Base-by-base conservation (phyloP, 73 alveolate genomes). In the Paramecium caudatum region DNA sequence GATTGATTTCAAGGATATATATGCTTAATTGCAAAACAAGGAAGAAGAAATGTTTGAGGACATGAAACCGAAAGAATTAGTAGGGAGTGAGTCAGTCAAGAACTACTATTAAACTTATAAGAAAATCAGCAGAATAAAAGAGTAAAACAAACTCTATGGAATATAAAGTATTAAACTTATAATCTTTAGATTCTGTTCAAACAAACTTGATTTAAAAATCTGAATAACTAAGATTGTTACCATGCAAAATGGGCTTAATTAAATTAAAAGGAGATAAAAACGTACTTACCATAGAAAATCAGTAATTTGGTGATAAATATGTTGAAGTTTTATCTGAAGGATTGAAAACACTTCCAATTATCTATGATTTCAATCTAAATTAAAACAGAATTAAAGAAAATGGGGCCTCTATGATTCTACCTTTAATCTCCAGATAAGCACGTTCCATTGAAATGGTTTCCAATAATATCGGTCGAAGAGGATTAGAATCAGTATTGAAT, bases 261-360 rank as follows among this genome's bases (percentile, higher is more conserved):
- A 63, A 86, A 86, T 23, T 30, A 15, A 39, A 83, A 8, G 49
- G 48, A 33, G 85, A 34, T 3, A 13, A 43, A 1, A 27, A 61
- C 5, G 68, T 32, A 13, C 16, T 37, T n/a, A 4, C 30, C 2
- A 25, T 84, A 45, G 34, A 78, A 27, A 17, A 86, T 39, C 46
- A 62, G 33, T 63, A 65, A 61, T 86, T 41, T 25, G 93, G 93
- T 21, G 93, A 86, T 86, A 63, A 63, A 62, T 86, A 86, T 86
- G 88, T 78, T 5, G 37, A 86, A 46, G 46, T 86, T 1, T 30
- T 86, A 4, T 63, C 93, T 0, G 68, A 47, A 10, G 90, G 93
- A 8, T 30, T 86, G 39, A 62, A 47, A 43, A 61, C 63, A 21
- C 47, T 62, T 13, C 37, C 48, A 8, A 48, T 62, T 21, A 65